These are phyloP conservation scores for Oldenlandia corymbosa DNA, from an alignment of 257 asterid species.

Conservation along the genomic window DNA sequence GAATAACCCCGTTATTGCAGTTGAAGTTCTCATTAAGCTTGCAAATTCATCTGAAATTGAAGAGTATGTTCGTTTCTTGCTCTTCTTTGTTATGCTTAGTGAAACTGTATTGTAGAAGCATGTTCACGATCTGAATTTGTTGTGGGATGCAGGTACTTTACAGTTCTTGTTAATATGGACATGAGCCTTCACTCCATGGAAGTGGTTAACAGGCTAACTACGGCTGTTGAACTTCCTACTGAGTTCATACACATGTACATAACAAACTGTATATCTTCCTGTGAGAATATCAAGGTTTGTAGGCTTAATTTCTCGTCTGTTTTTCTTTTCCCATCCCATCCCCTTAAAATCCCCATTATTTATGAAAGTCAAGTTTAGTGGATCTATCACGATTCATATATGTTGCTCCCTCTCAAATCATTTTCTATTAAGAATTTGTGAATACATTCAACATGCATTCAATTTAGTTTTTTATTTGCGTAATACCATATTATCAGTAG, in stretches of 20 bases:
- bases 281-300: conserved; percentile 88
- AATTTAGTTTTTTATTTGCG: background rate
- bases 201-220: conserved; percentile 95
- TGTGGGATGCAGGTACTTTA: conserved; percentile 60
- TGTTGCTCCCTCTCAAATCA: background rate
- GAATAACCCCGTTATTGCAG: conserved; percentile 94
- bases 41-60: conserved; percentile 93
- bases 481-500: no score
- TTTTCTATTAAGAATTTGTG: background rate
- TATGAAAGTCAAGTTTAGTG: background rate
- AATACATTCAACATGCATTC: background rate
- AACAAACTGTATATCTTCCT: conserved; percentile 86
- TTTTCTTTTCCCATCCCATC: no score
- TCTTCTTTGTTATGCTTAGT: conserved; percentile 3
- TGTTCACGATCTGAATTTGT: conserved; percentile 15
- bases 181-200: conserved; percentile 99
- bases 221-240: conserved; percentile 94
- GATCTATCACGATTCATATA: background rate
- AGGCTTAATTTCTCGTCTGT: conserved; percentile 1
- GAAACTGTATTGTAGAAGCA: background rate
- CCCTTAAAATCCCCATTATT: background rate
- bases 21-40: conserved; percentile 81
- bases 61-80: conserved; percentile 47
- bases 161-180: conserved; percentile 98
- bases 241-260: conserved; percentile 91